Evolutionary conservation across 495 filamentous ascomycete genomes (phyloP), one percentile per base, ranked within the genome.

Genomic region (Trichoderma erinaceum): DNA sequence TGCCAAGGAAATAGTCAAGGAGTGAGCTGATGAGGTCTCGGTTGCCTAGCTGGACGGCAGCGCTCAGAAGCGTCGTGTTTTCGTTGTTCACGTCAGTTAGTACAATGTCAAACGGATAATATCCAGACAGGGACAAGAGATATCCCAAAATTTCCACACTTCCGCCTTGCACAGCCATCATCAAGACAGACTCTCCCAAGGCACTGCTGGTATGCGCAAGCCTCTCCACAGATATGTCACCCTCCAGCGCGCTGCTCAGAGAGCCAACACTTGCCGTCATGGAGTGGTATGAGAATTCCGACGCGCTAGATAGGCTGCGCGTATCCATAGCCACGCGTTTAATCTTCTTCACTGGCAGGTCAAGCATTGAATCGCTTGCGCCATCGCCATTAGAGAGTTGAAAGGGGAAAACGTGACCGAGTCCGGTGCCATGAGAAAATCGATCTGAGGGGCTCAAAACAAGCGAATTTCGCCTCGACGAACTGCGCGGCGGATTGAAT

Each of bases 81-180:
- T 97, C 92, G 68, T 89, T 90, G 72, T 96, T 94, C 23, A 83
- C 85, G 75, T 99, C 96, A 64, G 91, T 88, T 5, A 97, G 79
- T 29, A 98, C 81, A 67, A 85, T 78, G 4, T 85, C 79, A 4
- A 85, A 71, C 0, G 92, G 83, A 74, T 88, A 97, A 74, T 90
- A 91, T 65, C 92, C 84, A 48, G 84, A 80, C 13, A 97, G 77
- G 35, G 85, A 88, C 11, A 99, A 78, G 5, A 99, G 82, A 75
- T 96, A 97, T 35, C 79, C 84, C 29, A 99, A 74, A 38, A 86
- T 87, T 56, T 89, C 85, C 10, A 83, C 78, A 67, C 89, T 89
- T 35, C 86, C 83, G 66, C 88, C 85, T 72, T 97, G 92, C 41
- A 97, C 85, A 10, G 94, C 92, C 93, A 99, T 98, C 96, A 98